Conservation (phyloP, 73 alveolate species). For the Paramecium biaurelia region DNA sequence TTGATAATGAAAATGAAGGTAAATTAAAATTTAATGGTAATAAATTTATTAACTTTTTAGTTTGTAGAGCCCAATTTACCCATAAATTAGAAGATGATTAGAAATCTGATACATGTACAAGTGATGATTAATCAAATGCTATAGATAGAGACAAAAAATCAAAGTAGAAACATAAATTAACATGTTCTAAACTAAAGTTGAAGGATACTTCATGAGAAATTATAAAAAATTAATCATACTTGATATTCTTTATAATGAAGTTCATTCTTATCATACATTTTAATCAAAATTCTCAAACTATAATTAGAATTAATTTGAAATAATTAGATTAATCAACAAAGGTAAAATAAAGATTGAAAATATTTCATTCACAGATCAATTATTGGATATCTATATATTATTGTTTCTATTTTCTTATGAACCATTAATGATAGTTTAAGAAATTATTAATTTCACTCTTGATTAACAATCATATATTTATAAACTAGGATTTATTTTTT, state of each 20-base stretch:
- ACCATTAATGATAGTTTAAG: too few relatives aligned
- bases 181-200: constrained; percentile 35
- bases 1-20: constrained; percentile 55
- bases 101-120: constrained; percentile 49
- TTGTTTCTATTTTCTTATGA: too few relatives aligned
- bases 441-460: too few relatives aligned
- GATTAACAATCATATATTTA: too few relatives aligned
- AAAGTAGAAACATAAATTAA: constrained; percentile 42
- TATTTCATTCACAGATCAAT: too few relatives aligned
- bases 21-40: constrained; percentile 50
- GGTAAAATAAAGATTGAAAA: not conserved
- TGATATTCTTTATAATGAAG: not conserved
- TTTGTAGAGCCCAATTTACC: not conserved
- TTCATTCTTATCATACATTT: not conserved
- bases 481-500: too few relatives aligned
- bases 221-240: not conserved
- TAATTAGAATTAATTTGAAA: too few relatives aligned
- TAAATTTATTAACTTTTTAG: not conserved
- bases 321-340: not conserved
- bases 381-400: too few relatives aligned
- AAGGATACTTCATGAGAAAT: not conserved
- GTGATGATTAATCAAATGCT: constrained; percentile 64
- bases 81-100: not conserved
- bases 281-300: too few relatives aligned
- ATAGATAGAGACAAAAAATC: constrained; percentile 54